Evolutionary conservation across 78 protist genomes (phyloP), one percentile per base, ranked within the genome.

Genomic region (Speleostelium caveatum): DNA sequence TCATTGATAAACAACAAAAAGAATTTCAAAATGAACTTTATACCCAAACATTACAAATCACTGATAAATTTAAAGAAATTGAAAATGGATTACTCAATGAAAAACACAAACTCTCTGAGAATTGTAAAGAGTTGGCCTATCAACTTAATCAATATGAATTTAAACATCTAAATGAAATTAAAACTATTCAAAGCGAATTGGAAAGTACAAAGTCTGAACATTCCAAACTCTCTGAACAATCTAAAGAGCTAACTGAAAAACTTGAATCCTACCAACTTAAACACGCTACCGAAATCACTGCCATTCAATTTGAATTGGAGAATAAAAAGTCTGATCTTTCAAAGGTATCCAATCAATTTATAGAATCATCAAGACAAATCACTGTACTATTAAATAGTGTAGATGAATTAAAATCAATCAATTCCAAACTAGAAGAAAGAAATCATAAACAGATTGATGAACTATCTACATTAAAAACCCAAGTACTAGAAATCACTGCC

Each of bases 341-440:
- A 0, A 68, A 68, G 3, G 39, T 68, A 8, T 68, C 75, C 5
- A 35, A 22, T 41, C 75, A 68, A 41, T 36, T 24, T 19, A 6
- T 45, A 1, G 59, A 68, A 42, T 51, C 32, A 41, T 35, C 75
- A 41, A 68, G 41, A 26, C 75, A 68, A 41, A 51, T 68, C 0
- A 68, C 75, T 68, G 38, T 35, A 68, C 24, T 68, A 41, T 12
- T 68, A 26, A 10, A 35, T 16, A 41, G 59, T 68, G 58, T 68
- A 3, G 75, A 68, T 10, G 38, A 68, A 68, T 14, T 22, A 41
- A 68, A 68, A 68, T 10, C 12, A 38, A 19, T 24, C 3, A 33
- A 36, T 0, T 10, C 26, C 5, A 66, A 66, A 38, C 38, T 66
- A 0, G 55, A 66, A 66, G 60, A 68, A 24, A 32, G 51, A 28